These are phyloP conservation scores for Wallemia mellicola DNA, from an alignment of 1,284 basidiomycete species.

Conservation along the genomic window DNA sequence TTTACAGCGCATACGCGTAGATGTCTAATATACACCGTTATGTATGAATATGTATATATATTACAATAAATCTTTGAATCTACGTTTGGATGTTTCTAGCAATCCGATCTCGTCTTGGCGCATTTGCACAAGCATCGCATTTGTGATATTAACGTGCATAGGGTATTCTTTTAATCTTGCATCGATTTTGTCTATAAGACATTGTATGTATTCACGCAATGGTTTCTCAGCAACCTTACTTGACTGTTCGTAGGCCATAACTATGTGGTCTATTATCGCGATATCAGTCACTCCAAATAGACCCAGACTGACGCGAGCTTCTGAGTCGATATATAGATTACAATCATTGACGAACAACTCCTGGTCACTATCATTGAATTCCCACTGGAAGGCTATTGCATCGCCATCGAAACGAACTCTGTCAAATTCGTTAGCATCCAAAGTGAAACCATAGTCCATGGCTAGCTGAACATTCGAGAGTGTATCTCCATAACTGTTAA, in stretches of 20 bases:
- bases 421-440: background rate
- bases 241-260: background rate
- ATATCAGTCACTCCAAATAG: background rate
- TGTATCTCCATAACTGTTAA: background rate
- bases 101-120: background rate
- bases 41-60: background rate
- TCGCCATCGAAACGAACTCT: background rate
- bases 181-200: background rate
- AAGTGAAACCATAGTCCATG: background rate
- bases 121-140: background rate
- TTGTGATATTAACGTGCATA: background rate
- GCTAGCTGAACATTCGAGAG: background rate
- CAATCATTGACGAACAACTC: background rate
- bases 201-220: background rate
- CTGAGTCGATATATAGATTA: background rate
- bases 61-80: background rate
- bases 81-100: background rate
- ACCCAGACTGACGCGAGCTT: background rate
- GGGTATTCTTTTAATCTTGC: background rate
- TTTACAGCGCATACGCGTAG: slow-evolving; percentile 5
- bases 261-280: background rate
- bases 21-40: no score
- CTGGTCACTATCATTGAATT: background rate
- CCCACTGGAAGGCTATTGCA: background rate
- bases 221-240: background rate